Conservation (phyloP, 1,284 basidiomycete species). For the Sporisorium iseilematis-ciliati region DNA sequence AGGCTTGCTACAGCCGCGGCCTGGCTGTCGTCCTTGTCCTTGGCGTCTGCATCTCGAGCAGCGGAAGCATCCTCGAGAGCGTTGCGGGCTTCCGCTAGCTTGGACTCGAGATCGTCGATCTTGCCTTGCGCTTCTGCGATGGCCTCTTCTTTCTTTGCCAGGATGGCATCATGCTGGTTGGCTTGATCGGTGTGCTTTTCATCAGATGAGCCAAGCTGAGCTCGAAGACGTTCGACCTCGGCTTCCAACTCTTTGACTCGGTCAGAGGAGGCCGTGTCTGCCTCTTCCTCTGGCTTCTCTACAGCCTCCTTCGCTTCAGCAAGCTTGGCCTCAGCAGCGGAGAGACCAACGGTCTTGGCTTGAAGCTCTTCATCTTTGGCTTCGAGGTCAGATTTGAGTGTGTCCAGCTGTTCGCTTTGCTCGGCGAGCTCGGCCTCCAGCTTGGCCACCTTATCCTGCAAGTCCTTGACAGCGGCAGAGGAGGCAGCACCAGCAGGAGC, state of each 20-base stretch:
- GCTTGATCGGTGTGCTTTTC: slow-evolving; percentile 26
- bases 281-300: slow-evolving; percentile 8
- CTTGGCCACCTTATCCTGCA: slow-evolving; percentile 49
- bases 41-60: slow-evolving; percentile 19
- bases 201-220: slow-evolving; percentile 17
- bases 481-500: slow-evolving; percentile 25
- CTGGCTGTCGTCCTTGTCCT: slow-evolving; percentile 16
- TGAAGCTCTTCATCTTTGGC: slow-evolving; percentile 54
- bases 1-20: slow-evolving; percentile 28
- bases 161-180: slow-evolving; percentile 12
- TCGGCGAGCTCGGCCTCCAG: slow-evolving; percentile 54
- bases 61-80: slow-evolving; percentile 22
- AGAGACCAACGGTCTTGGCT: slow-evolving; percentile 50
- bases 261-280: neutral
- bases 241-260: slow-evolving; percentile 41
- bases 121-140: slow-evolving; percentile 29
- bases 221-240: slow-evolving; percentile 31
- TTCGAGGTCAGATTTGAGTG: slow-evolving; percentile 53
- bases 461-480: slow-evolving; percentile 36
- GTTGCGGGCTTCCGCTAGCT: slow-evolving; percentile 28
- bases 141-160: slow-evolving; percentile 33
- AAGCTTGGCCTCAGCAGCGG: slow-evolving; percentile 50
- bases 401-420: slow-evolving; percentile 48
- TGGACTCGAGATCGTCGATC: slow-evolving; percentile 24
- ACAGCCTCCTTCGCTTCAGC: slow-evolving; percentile 14